Base-by-base conservation (phyloP, 495 filamentous ascomycete species). In the Aspergillus egyptiacus region DNA sequence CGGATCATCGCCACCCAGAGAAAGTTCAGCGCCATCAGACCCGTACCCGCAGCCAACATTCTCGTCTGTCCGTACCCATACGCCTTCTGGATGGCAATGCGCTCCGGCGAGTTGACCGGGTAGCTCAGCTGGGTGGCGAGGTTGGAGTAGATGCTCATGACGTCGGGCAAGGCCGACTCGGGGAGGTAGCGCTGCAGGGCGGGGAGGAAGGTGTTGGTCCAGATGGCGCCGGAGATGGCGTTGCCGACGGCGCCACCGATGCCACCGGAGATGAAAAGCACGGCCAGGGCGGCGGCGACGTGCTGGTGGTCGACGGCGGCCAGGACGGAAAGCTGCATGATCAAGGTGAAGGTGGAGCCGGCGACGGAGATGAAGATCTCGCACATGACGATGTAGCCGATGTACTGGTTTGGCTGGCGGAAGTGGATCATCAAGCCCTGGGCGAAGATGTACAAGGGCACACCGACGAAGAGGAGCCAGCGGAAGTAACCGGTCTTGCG, bases 301-400 rank as follows among this genome's bases (percentile, higher is more conserved):
- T 86, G 67, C 33, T 86, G 69, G 50, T 87, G 86, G 5, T 73
- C 63, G 0, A 76, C 72, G 1, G 78, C 78, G 1, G 85, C 81
- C 73, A 87, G 81, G 53, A 80, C 74, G 9, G 83, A 81, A 20
- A 87, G 77, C 54, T 88, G 79, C 56, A 81, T 77, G 46, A 66
- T 69, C 54, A 88, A 79, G 40, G 85, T 63, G 14, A 83, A 62
- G 1, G 70, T 72, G 20, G 76, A 69, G 3, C 81, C 82, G 10
- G 69, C 68, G 33, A 88, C 67, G 19, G 84, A 76, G 55, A 87
- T 82, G 66, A 87, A 79, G 57, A 89, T 80, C 62, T 89, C 79
- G 55, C 76, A 83, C 78, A 86, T 82, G 57, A 86, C 67, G 30
- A 89, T 71, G 57, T 82, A 85, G 17, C 80, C 83, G 31, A 87